Percentiles rank a stretch among this genome's conserved stretches.
Evolutionary conservation across 2,329 filamentous ascomycete genomes (phyloP).

Genomic region (Botrytis cinerea): DNA sequence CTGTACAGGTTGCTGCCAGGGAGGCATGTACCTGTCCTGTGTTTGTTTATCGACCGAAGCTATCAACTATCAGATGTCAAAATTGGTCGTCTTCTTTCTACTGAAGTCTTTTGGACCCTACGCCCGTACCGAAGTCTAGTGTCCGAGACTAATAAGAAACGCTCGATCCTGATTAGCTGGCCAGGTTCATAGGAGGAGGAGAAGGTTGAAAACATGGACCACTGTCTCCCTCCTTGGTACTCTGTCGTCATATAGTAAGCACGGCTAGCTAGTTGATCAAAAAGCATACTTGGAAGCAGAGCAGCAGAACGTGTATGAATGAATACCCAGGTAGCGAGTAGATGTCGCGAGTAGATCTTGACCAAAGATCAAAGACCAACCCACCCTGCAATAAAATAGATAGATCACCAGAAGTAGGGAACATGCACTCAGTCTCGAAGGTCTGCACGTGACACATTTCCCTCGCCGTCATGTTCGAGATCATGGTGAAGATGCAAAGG

Average conservation of each 20-base stretch:
- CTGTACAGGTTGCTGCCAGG: neutral
- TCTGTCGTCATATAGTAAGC: conserved; percentile 8
- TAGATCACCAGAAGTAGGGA: neutral
- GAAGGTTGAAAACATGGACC: neutral
- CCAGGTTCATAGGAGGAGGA: neutral
- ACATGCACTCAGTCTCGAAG: neutral
- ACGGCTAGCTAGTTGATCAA: neutral
- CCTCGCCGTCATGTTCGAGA: neutral
- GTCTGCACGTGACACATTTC: neutral
- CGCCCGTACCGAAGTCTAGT: neutral
- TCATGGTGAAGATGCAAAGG: neutral
- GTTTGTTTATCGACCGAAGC: neutral
- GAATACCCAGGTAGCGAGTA: no score
- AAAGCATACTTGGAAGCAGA: neutral
- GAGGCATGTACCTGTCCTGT: neutral
- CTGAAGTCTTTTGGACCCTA: neutral
- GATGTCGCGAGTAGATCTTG: no score
- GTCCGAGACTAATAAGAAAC: neutral
- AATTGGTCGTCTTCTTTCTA: neutral
- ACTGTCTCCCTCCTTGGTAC: neutral
- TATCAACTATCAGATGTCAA: neutral
- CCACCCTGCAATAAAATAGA: no score
- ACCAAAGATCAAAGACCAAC: no score
- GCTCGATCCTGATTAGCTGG: neutral
- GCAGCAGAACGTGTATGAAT: no score